A percentile compares a stretch with the other conserved stretches of the same genome.
phyloP scores from a whole-genome alignment of 345 rosid species.

The Eucalyptus erythrocorys region DNA sequence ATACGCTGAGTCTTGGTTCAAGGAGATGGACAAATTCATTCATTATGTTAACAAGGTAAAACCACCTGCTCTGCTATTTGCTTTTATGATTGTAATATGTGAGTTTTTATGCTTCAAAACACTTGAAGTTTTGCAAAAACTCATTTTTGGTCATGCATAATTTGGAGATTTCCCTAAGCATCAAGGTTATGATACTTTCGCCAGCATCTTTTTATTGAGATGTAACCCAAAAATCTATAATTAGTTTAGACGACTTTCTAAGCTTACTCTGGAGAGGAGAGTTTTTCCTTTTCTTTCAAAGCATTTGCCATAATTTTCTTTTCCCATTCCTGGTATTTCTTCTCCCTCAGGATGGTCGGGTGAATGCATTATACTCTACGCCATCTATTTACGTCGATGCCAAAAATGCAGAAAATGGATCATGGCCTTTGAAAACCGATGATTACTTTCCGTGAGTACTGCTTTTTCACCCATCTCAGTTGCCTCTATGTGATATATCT shows the following conservation, averaged over 20 bases:
- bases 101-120: neutral
- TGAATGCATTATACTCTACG: slow-evolving; percentile 78
- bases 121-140: neutral
- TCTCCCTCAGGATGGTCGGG: slow-evolving; percentile 53
- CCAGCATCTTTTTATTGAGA: neutral
- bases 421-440: slow-evolving; percentile 78
- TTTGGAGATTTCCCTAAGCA: neutral
- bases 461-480: neutral
- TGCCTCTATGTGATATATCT: neutral
- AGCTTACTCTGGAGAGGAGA: neutral
- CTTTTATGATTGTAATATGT: neutral
- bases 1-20: slow-evolving; percentile 90
- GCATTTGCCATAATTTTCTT: neutral
- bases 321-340: neutral
- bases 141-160: neutral
- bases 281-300: neutral
- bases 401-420: slow-evolving; percentile 44
- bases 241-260: neutral
- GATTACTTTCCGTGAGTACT: slow-evolving; percentile 78
- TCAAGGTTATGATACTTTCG: neutral
- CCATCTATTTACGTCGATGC: slow-evolving; percentile 77
- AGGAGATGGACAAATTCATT: slow-evolving; percentile 82
- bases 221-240: neutral
- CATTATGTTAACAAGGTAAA: slow-evolving; percentile 82
- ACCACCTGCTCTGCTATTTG: neutral